A percentile compares a stretch with the other conserved stretches of the same genome.
These are phyloP conservation scores for Backusella australiensis DNA, from an alignment of 192 early-diverging fungal species.

Conservation along the genomic window DNA sequence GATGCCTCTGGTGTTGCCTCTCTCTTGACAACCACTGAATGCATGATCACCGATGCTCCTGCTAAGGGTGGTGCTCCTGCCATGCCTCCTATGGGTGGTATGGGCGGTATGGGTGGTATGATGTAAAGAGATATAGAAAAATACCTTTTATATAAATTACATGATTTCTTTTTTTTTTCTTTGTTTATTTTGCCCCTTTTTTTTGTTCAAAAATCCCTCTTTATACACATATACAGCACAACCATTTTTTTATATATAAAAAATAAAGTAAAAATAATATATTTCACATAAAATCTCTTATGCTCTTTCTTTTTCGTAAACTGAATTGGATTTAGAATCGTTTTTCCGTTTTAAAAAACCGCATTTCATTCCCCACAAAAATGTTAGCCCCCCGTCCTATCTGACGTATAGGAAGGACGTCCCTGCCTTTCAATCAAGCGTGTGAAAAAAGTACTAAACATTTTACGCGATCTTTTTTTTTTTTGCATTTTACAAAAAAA, in stretches of 20 bases:
- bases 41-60: constrained; percentile 96
- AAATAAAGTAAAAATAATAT: not conserved
- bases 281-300: not conserved
- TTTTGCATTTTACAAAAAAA: not conserved
- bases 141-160: not conserved
- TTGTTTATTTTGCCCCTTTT: not conserved
- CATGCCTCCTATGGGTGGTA: constrained; percentile 47
- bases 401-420: not conserved
- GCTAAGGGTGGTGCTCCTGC: constrained; percentile 53
- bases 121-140: not conserved
- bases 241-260: not conserved
- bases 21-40: constrained; percentile 96
- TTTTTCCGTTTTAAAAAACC: not conserved
- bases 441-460: not conserved
- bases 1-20: constrained; percentile 97
- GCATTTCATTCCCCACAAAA: not conserved
- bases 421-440: not conserved
- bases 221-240: not conserved
- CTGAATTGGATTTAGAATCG: not conserved
- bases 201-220: not conserved
- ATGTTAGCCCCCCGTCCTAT: not conserved
- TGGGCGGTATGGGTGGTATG: constrained; percentile 17
- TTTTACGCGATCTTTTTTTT: not conserved
- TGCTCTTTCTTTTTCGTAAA: not conserved
- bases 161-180: not conserved